phyloP scores from a whole-genome alignment of 1,284 basidiomycete species.

The Caloboletus firmus region DNA sequence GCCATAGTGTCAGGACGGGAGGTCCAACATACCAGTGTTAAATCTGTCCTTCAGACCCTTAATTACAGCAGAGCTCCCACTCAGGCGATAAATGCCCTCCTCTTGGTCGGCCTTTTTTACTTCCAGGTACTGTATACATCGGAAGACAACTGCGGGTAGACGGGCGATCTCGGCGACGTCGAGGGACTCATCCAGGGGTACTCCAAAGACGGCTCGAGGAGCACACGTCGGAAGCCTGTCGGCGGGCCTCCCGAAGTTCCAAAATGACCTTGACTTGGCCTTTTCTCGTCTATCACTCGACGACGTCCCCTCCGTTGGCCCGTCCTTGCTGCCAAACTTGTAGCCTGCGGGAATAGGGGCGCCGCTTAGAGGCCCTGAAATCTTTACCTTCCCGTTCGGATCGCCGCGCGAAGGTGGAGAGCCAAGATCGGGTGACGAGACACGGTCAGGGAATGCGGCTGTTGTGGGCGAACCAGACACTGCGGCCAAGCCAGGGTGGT shows the following conservation, averaged over 20 bases:
- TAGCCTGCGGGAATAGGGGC: constrained; percentile 84
- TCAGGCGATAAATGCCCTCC: constrained; percentile 96
- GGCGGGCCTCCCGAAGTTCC: constrained; percentile 72
- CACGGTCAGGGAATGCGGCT: constrained; percentile 47
- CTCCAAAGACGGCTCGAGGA: constrained; percentile 84
- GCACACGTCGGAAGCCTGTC: constrained; percentile 45
- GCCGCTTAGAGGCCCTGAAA: constrained; percentile 87
- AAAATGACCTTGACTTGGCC: constrained; percentile 86
- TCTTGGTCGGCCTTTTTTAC: constrained; percentile 91
- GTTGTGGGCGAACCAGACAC: constrained; percentile 48
- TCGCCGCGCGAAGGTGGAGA: constrained; percentile 36
- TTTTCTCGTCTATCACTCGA: constrained; percentile 76
- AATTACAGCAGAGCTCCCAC: constrained; percentile 91
- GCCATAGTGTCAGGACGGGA: constrained; percentile 7
- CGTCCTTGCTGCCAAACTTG: constrained; percentile 79
- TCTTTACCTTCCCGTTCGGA: constrained; percentile 66
- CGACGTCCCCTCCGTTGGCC: constrained; percentile 44
- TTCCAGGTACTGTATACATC: constrained; percentile 90
- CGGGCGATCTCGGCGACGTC: constrained; percentile 86
- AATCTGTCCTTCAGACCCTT: constrained; percentile 92
- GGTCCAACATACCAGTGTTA: constrained; percentile 65
- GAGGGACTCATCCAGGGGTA: constrained; percentile 85
- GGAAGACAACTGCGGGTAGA: constrained; percentile 92
- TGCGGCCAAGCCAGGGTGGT: constrained; percentile 52
- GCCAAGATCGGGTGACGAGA: constrained; percentile 59